A percentile compares a stretch with the other conserved stretches of the same genome.
phyloP scores from a whole-genome alignment of 1,284 basidiomycete genomes.

The Porogramme epimiltina region DNA sequence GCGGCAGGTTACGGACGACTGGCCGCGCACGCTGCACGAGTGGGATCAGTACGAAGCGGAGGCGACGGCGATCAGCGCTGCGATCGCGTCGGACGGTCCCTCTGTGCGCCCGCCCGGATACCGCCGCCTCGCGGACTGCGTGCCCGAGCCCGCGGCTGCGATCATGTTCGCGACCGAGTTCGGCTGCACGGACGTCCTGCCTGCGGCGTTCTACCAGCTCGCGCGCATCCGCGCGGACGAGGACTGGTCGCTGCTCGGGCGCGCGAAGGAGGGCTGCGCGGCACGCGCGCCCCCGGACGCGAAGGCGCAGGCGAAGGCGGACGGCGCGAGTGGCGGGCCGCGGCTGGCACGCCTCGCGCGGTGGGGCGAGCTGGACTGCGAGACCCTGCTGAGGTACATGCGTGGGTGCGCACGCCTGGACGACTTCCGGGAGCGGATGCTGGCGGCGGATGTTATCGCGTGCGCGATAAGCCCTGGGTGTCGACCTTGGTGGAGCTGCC shows the following conservation, averaged over 20 bases:
- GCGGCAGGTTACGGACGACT: constrained; percentile 54
- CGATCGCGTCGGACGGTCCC: not conserved
- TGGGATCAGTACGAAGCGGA: constrained; percentile 48
- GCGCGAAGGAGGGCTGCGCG: too few relatives aligned
- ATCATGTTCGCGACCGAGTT: constrained; percentile 65
- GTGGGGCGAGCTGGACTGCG: constrained; percentile 12
- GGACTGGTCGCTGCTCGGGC: constrained; percentile 4
- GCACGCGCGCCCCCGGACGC: too few relatives aligned
- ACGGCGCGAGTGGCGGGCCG: too few relatives aligned
- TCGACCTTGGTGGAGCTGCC: not conserved
- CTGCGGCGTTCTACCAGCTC: constrained; percentile 67
- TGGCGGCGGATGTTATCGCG: not conserved
- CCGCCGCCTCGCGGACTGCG: constrained; percentile 1
- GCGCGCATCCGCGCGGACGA: constrained; percentile 8
- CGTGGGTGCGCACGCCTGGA: constrained; percentile 5
- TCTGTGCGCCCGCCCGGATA: not conserved
- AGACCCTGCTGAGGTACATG: constrained; percentile 11
- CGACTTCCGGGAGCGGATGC: not conserved
- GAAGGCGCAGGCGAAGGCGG: too few relatives aligned
- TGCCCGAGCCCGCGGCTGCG: constrained; percentile 46
- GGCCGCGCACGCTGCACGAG: constrained; percentile 57
- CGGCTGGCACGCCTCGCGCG: constrained; percentile 6
- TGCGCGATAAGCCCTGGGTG: not conserved
- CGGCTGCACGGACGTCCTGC: constrained; percentile 50
- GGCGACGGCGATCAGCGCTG: not conserved